phyloP scores from a whole-genome alignment of 202 grass and related monocot genomes.

The Panicum hallii region DNA sequence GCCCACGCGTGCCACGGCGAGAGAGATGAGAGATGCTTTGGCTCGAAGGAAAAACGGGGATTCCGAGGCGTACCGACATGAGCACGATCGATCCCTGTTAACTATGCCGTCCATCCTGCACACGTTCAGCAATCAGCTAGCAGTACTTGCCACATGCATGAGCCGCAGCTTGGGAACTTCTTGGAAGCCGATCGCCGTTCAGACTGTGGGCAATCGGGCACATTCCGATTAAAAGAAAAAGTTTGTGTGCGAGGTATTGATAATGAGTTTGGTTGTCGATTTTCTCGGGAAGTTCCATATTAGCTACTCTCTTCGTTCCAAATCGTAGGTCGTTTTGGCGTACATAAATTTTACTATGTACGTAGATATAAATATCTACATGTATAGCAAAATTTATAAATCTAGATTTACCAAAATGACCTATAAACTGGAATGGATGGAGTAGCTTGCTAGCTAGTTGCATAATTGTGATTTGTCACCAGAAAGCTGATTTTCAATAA shows the following conservation, averaged over 20 bases:
- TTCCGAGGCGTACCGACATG: slow-evolving; percentile 28
- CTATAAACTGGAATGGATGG: too few species aligned
- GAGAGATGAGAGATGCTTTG: not conserved
- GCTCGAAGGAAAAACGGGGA: slow-evolving; percentile 3
- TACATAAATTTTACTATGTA: too few species aligned
- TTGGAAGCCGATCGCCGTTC: slow-evolving; percentile 23
- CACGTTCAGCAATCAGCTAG: not conserved
- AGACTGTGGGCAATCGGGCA: not conserved
- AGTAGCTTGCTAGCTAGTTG: too few species aligned
- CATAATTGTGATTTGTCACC: too few species aligned
- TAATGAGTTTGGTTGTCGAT: not conserved
- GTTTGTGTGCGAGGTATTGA: too few species aligned
- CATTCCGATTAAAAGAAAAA: too few species aligned
- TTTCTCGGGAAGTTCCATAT: not conserved
- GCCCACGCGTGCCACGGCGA: slow-evolving; percentile 34
- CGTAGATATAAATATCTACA: too few species aligned
- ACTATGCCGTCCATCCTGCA: not conserved
- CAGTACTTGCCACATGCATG: slow-evolving; percentile 36
- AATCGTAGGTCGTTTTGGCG: too few species aligned
- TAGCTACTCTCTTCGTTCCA: too few species aligned
- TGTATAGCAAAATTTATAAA: too few species aligned
- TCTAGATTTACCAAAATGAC: too few species aligned
- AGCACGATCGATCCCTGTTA: not conserved
- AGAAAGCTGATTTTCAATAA: too few species aligned
- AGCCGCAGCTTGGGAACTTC: slow-evolving; percentile 20